Conservation (phyloP, 495 filamentous ascomycete genomes). For the Penicillium salamii region DNA sequence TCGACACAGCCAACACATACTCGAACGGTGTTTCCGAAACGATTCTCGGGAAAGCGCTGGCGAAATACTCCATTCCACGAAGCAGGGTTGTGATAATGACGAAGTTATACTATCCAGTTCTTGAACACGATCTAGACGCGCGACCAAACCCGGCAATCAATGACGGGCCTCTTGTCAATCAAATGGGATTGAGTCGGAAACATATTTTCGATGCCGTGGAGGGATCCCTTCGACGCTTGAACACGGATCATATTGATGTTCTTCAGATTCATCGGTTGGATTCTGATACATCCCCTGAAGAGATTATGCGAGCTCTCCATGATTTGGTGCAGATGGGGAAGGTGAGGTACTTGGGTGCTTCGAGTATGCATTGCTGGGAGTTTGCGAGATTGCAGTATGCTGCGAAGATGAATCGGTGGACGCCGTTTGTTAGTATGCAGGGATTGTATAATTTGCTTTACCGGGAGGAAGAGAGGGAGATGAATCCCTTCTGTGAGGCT, state of each 20-base stretch:
- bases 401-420: conserved; percentile 59
- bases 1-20: conserved; percentile 56
- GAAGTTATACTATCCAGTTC: conserved; percentile 62
- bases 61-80: conserved; percentile 69
- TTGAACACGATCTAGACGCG: conserved; percentile 27
- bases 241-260: conserved; percentile 54
- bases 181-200: conserved; percentile 46
- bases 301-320: conserved; percentile 71
- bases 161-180: conserved; percentile 37
- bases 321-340: conserved; percentile 63
- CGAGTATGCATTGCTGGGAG: conserved; percentile 30
- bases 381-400: conserved; percentile 44
- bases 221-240: conserved; percentile 41
- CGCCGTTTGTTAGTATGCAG: conserved; percentile 69
- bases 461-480: conserved; percentile 71
- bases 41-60: conserved; percentile 69
- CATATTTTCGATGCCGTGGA: conserved; percentile 55
- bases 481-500: conserved; percentile 64
- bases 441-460: conserved; percentile 67
- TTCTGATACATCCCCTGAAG: conserved; percentile 53
- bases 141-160: conserved; percentile 20
- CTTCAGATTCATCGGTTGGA: conserved; percentile 54
- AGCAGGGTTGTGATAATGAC: conserved; percentile 67
- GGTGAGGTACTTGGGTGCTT: conserved; percentile 65
- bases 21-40: conserved; percentile 65